A percentile compares a stretch with the other conserved stretches of the same genome.
Conservation (phyloP, 768 basidiomycete species). For the Russula ochroleuca region DNA sequence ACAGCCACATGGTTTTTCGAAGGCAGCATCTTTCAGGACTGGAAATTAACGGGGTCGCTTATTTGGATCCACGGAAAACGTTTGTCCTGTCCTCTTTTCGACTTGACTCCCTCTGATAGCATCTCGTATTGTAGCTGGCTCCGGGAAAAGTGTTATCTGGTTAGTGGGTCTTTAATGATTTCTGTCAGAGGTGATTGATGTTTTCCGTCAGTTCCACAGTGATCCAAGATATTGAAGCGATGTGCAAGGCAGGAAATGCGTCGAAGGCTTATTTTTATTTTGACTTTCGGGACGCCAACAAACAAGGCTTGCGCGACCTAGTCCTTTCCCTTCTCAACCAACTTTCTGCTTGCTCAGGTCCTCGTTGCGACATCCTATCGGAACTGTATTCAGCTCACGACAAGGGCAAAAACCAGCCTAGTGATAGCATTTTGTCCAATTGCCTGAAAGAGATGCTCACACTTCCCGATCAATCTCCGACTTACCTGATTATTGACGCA, state of each 20-base stretch:
- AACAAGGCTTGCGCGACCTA: neutral
- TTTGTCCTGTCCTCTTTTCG: neutral
- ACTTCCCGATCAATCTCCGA: neutral
- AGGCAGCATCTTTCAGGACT: neutral
- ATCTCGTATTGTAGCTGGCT: neutral
- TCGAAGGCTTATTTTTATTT: conserved; percentile 2
- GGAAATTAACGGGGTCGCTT: neutral
- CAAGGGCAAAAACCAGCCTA: neutral
- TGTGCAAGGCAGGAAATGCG: neutral
- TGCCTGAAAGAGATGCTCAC: conserved; percentile 13
- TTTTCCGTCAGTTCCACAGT: neutral
- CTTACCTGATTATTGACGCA: conserved; percentile 5
- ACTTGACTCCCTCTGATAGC: neutral
- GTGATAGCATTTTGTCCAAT: neutral
- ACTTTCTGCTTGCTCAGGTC: neutral
- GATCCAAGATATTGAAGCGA: neutral
- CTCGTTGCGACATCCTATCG: neutral
- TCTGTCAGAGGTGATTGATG: neutral
- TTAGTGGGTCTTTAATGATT: neutral
- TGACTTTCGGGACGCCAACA: neutral
- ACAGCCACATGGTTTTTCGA: neutral
- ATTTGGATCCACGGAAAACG: conserved; percentile 11
- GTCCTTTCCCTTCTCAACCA: conserved; percentile 7
- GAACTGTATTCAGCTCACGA: neutral
- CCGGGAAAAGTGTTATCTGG: conserved; percentile 10